These are phyloP conservation scores for Aspergillus proliferans DNA, from an alignment of 2,329 filamentous ascomycete genomes.

Conservation along the genomic window DNA sequence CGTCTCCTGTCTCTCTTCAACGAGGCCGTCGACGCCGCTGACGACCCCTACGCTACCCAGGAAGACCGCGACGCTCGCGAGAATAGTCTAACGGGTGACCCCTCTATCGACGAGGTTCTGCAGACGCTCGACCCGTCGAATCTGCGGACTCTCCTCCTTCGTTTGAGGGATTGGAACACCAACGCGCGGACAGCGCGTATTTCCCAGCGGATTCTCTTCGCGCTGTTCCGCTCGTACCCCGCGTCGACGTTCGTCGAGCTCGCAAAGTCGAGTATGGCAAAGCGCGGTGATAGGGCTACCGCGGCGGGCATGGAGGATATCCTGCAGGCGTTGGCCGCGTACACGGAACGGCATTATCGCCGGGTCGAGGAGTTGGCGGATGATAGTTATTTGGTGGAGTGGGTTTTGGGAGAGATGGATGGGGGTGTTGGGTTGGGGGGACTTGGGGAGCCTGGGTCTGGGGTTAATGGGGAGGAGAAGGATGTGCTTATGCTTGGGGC, in stretches of 20 bases:
- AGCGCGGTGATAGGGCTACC: slow-evolving; percentile 32
- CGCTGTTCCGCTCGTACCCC: slow-evolving; percentile 73
- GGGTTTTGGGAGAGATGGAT: slow-evolving; percentile 90
- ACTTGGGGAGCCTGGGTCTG: slow-evolving; percentile 19
- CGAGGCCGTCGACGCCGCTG: slow-evolving; percentile 67
- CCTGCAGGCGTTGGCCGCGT: slow-evolving; percentile 76
- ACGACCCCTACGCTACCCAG: slow-evolving; percentile 45
- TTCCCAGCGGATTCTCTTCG: slow-evolving; percentile 76
- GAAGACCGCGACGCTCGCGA: slow-evolving; percentile 20
- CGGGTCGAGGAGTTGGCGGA: slow-evolving; percentile 84
- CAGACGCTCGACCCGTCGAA: slow-evolving; percentile 75
- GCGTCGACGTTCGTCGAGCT: slow-evolving; percentile 68
- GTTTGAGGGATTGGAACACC: slow-evolving; percentile 94
- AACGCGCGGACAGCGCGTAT: slow-evolving; percentile 81
- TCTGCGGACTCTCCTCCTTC: slow-evolving; percentile 71
- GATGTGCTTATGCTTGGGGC: slow-evolving; percentile 36
- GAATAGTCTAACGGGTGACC: slow-evolving; percentile 39
- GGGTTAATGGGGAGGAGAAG: slow-evolving; percentile 22
- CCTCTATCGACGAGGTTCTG: slow-evolving; percentile 73
- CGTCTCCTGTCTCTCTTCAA: slow-evolving; percentile 79
- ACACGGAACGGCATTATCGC: slow-evolving; percentile 89
- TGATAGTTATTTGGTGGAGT: slow-evolving; percentile 90
- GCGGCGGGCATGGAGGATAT: slow-evolving; percentile 69
- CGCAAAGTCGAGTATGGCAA: slow-evolving; percentile 36
- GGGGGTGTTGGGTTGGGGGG: slow-evolving; percentile 47